These are phyloP conservation scores for Seminavis robusta DNA, from an alignment of 108 stramenopile genomes.

Conservation along the genomic window DNA sequence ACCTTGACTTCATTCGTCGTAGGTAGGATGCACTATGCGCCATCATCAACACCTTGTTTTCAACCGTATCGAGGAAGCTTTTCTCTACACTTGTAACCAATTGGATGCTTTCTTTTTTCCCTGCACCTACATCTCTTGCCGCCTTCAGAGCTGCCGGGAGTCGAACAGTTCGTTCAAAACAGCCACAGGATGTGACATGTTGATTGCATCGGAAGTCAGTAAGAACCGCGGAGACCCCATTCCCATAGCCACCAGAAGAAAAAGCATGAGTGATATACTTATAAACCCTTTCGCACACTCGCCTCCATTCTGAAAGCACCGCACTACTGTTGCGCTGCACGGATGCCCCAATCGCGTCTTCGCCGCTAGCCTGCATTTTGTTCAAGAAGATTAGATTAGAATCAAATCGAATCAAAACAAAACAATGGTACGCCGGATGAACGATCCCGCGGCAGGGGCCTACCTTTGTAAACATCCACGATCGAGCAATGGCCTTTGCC, in stretches of 20 bases:
- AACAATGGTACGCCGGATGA: too few species aligned
- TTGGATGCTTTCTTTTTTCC: conserved; percentile 22
- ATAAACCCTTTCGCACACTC: conserved; percentile 73
- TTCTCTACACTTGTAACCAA: conserved; percentile 61
- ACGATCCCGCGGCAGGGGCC: not conserved
- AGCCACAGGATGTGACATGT: conserved; percentile 70
- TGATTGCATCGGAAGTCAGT: conserved; percentile 77
- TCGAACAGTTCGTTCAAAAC: conserved; percentile 78
- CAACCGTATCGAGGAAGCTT: conserved; percentile 56
- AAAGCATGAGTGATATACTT: conserved; percentile 44
- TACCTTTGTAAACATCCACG: conserved; percentile 37
- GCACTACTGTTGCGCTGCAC: too few species aligned
- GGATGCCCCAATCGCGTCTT: not conserved
- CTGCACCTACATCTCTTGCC: conserved; percentile 68
- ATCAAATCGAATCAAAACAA: not conserved
- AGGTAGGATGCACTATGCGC: conserved; percentile 72
- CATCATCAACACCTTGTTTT: conserved; percentile 59
- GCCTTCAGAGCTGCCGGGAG: conserved; percentile 85
- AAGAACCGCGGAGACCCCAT: conserved; percentile 56
- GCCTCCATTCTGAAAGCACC: conserved; percentile 58
- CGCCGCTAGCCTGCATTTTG: not conserved
- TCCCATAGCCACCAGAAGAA: conserved; percentile 40
- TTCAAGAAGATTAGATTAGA: not conserved
- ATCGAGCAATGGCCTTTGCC: conserved; percentile 10
- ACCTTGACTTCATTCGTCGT: conserved; percentile 62